Conservation (phyloP, 331 rosid genomes). For the Prunus yedoensis region DNA sequence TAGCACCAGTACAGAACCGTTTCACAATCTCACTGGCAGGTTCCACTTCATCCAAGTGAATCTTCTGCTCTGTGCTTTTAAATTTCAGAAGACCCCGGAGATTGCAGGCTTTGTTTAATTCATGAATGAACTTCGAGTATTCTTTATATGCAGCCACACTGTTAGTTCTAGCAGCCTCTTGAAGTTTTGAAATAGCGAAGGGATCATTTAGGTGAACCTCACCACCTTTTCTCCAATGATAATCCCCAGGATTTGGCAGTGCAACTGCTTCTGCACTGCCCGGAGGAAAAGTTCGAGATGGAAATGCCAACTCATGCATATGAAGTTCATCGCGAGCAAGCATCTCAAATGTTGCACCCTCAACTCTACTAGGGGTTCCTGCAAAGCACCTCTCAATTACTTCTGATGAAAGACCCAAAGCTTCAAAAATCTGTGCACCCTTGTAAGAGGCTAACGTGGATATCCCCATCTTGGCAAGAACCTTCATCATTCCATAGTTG, state of each 20-base stretch:
- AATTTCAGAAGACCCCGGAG: conserved; percentile 89
- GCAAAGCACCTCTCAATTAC: conserved; percentile 91
- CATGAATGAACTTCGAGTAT: conserved; percentile 78
- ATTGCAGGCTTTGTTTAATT: conserved; percentile 86
- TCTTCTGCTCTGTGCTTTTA: conserved; percentile 47
- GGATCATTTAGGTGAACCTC: conserved; percentile 96
- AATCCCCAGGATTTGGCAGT: conserved; percentile 94
- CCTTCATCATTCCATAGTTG: conserved; percentile 96
- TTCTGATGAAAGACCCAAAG: conserved; percentile 89
- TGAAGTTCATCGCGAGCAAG: conserved; percentile 74
- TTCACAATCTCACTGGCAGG: conserved; percentile 95
- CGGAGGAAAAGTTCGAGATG: conserved; percentile 67
- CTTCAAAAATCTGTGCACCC: conserved; percentile 98
- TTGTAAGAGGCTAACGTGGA: conserved; percentile 97
- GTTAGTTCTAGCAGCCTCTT: conserved; percentile 89
- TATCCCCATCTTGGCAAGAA: conserved; percentile 99
- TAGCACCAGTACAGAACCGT: conserved; percentile 97
- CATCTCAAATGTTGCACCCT: conserved; percentile 97
- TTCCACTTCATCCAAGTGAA: conserved; percentile 88
- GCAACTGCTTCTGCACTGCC: conserved; percentile 92
- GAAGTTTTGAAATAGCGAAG: conserved; percentile 84
- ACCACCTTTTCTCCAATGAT: conserved; percentile 99
- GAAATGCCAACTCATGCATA: conserved; percentile 85
- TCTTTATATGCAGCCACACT: conserved; percentile 84
- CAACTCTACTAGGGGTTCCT: conserved; percentile 96